Conservation (phyloP, 1,139 yeast species). For the Geotrichum australiense region DNA sequence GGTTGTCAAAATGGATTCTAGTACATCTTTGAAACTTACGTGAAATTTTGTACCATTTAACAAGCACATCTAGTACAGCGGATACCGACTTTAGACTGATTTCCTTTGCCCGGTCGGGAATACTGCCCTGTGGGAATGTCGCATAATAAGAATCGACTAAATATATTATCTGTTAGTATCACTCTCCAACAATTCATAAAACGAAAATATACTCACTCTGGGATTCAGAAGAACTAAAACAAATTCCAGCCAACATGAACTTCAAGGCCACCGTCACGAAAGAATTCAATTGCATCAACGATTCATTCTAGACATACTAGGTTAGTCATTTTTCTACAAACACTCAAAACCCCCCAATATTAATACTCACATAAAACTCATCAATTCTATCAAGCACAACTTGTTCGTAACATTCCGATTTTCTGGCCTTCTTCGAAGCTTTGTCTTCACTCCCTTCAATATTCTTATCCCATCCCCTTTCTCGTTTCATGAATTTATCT, state of each 20-base stretch:
- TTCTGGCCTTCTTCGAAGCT: constrained; percentile 17
- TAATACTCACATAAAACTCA: constrained; percentile 40
- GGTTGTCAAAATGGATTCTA: too few species aligned
- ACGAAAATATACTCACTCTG: constrained; percentile 5
- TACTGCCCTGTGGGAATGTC: constrained; percentile 9
- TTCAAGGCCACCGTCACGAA: constrained; percentile 58
- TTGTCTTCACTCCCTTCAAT: constrained; percentile 14
- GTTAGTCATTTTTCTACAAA: too few species aligned
- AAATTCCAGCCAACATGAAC: constrained; percentile 44
- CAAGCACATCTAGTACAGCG: constrained; percentile 45
- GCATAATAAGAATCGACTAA: constrained; percentile 18
- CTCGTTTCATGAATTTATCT: constrained; percentile 63
- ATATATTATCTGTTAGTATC: neutral
- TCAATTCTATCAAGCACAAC: constrained; percentile 56
- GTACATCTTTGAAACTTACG: constrained; percentile 34
- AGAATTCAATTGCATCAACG: constrained; percentile 52
- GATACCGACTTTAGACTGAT: constrained; percentile 56
- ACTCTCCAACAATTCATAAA: neutral
- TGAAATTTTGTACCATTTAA: constrained; percentile 72
- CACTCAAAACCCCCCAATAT: too few species aligned
- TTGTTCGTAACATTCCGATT: constrained; percentile 25
- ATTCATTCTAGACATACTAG: constrained; percentile 24
- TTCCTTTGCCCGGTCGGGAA: constrained; percentile 53
- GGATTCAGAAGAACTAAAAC: constrained; percentile 19
- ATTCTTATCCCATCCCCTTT: constrained; percentile 51